Evolutionary conservation across 2,329 filamentous ascomycete genomes (phyloP), one percentile per base, ranked within the genome.

Genomic region (Leptographium wingfieldii): DNA sequence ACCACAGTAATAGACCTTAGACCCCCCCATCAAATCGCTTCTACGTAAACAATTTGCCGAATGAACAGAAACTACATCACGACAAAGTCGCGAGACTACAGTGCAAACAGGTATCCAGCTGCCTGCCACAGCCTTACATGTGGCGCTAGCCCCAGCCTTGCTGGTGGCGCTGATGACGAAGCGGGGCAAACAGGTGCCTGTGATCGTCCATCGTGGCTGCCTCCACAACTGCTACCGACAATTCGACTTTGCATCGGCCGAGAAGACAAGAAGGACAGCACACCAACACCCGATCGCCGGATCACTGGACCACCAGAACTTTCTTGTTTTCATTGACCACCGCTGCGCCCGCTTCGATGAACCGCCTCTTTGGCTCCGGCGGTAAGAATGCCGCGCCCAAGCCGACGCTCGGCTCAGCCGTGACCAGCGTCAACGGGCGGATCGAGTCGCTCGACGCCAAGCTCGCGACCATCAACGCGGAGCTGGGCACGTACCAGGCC

Each of bases 381-480:
- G 62, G 61, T 67, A 87, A 83, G 74, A 86, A 88, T 65, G 86
- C 85, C 64, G 86, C 85, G 64, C 92, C 94, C 59, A 97, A 97
- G 75, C 90, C 94, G 56, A 92, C 88, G 57, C 88, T 96, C 66
- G 83, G 83, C 75, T 80, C 83, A 67, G 92, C 92, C 67, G 95
- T 96, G 69, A 74, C 79, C 72, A 94, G 89, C 79, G 87, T 94
- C 70, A 91, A 96, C 77, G 82, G 83, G 62, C 84, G 91, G 69
- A 83, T 96, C 72, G 85, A 90, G 70, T 86, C 83, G 65, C 86
- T 96, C 77, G 94, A 97, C 76, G 92, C 96, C 63, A 96, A 97
- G 71, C 88, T 97, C 68, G 88, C 92, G 62, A 87, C 90, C 64
- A 83, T 96, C 68, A 96, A 95, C 74, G 86, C 88, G 67, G 92